Evolutionary conservation across 1,284 basidiomycete species (phyloP).

Genomic region (Pascua guehoae): DNA sequence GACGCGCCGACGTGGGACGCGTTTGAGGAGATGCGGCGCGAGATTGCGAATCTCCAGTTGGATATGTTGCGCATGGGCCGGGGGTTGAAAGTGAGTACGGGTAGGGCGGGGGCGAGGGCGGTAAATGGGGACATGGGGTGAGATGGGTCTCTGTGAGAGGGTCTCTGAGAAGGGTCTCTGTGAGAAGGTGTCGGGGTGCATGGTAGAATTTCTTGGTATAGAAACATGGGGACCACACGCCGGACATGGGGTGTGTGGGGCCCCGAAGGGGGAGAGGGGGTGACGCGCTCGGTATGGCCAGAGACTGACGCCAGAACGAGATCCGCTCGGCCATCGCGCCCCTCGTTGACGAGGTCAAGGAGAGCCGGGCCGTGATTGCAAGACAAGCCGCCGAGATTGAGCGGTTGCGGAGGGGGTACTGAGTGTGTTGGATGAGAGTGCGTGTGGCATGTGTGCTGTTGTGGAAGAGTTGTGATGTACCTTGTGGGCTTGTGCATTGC

Average conservation of each 20-base stretch:
- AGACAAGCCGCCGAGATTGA: conserved; percentile 33
- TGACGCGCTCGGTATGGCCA: too few species aligned
- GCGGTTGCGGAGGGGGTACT: conserved; percentile 28
- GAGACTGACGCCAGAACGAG: conserved; percentile 23
- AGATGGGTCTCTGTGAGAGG: too few species aligned
- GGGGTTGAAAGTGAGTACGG: conserved; percentile 24
- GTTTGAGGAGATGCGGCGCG: conserved; percentile 22
- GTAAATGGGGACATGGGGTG: too few species aligned
- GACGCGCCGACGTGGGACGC: conserved; percentile 8
- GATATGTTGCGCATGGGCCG: conserved; percentile 38
- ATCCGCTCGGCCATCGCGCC: conserved; percentile 27
- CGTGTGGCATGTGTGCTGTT: background rate
- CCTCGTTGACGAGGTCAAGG: conserved; percentile 23
- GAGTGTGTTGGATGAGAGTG: background rate
- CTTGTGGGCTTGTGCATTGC: background rate
- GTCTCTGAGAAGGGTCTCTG: too few species aligned
- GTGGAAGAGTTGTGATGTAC: background rate
- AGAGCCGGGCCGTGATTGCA: conserved; percentile 27
- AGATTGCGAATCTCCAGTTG: conserved; percentile 31
- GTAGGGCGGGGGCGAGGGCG: too few species aligned
- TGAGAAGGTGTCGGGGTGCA: too few species aligned
- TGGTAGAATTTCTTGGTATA: too few species aligned
- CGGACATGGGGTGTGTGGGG: too few species aligned
- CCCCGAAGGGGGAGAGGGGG: too few species aligned
- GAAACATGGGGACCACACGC: too few species aligned